Base-by-base conservation (phyloP, 2,329 filamentous ascomycete species). In the Aspergillus pseudoglaucus region DNA sequence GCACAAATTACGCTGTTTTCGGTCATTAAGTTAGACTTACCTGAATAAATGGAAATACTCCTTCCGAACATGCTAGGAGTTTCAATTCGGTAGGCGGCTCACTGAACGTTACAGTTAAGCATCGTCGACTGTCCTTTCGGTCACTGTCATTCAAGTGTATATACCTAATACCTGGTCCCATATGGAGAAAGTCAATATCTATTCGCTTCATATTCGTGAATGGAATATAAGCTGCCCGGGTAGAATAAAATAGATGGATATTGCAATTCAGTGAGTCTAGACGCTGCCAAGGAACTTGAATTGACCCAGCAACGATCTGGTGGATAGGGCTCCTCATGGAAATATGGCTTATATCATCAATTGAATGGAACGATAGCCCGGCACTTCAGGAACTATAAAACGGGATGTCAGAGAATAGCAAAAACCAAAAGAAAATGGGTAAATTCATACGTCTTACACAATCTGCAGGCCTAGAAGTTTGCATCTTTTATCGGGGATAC, bases 311-410 rank as follows among this genome's bases (percentile, higher is more conserved):
- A 52, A 23, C 47, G n/a, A 25, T 46, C n/a, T 43, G 49, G 51
- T 17, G 49, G 49, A 40, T 15, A 42, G 25, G 40, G 39, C 41
- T 30, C 9, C 25, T 25, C 23, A 14, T 41, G 20, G 33, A 53
- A 51, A 42, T 47, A 53, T 37, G 51, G 49, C 46, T 51, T 49
- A 27, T 47, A 46, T 32, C 51, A 44, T 41, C 51, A 32, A 38
- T 51, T 52, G 25, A 43, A 41, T 22, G 51, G 47, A 40, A 47
- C 44, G 46, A 53, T 53, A 15, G 51, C 49, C 49, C 49, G 49
- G 44, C 49, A 53, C 35, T 52, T 53, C 20, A 43, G 40, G 43
- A 42, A 42, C 51, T 53, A 38, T 47, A 10, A 43, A 9, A 12
- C 9, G 27, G 35, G 18, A 48, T 38, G 3, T 35, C 7, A 35